phyloP scores from a whole-genome alignment of 441 rosid species.

The Adansonia rubrostipa region DNA sequence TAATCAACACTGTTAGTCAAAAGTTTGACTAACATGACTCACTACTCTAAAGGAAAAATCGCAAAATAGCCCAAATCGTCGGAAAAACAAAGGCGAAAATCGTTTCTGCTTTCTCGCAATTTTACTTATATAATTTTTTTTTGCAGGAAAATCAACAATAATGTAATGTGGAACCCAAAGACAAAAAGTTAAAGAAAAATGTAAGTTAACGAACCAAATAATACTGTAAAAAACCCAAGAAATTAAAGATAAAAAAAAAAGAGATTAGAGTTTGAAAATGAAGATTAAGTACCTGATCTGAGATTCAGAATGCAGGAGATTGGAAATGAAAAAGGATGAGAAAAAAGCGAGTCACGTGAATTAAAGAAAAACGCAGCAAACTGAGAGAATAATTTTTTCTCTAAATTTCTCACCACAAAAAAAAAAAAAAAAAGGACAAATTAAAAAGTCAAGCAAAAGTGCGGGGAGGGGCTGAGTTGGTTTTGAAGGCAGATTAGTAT shows the following conservation, averaged over 20 bases:
- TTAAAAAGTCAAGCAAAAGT: background rate
- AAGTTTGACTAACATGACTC: background rate
- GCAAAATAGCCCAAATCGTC: background rate
- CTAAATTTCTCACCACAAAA: background rate
- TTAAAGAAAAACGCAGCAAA: slow-evolving; percentile 16
- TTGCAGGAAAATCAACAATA: slow-evolving; percentile 4
- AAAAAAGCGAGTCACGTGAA: background rate
- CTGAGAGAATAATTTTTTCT: background rate
- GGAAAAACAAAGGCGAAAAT: background rate
- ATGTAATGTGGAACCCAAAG: background rate
- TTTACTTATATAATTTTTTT: background rate
- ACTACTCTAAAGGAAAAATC: background rate
- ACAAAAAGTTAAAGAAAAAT: background rate
- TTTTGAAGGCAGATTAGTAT: background rate
- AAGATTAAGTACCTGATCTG: slow-evolving; percentile 16
- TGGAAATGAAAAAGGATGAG: slow-evolving; percentile 1
- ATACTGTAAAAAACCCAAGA: background rate
- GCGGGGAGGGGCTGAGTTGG: background rate
- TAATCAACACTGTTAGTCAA: background rate
- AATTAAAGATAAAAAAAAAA: slow-evolving; percentile 11
- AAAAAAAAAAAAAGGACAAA: background rate
- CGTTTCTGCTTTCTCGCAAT: background rate
- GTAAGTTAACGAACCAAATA: background rate
- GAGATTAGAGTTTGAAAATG: background rate
- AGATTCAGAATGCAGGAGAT: slow-evolving; percentile 21